phyloP scores from a whole-genome alignment of 371 early-diverging fungal genomes.

The Mucor piriformis region DNA sequence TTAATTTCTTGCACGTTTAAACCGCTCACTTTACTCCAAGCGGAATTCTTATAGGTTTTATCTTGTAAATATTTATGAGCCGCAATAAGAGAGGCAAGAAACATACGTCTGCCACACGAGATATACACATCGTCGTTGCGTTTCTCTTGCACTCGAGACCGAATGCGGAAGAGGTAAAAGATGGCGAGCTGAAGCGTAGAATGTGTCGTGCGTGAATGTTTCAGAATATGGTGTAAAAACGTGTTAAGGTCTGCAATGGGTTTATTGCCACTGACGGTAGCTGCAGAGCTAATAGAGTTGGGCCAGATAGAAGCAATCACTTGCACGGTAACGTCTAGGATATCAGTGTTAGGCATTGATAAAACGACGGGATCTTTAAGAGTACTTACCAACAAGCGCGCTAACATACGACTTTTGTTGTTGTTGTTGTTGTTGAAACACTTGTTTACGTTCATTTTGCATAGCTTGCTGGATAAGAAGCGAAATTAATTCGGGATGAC shows the following conservation, averaged over 20 bases:
- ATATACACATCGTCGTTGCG: conserved; percentile 26
- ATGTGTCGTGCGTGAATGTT: conserved; percentile 73
- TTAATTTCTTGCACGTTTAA: conserved; percentile 69
- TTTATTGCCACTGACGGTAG: conserved; percentile 2
- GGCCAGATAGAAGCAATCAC: conserved; percentile 64
- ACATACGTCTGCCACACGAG: conserved; percentile 76
- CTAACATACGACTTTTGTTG: conserved; percentile 40
- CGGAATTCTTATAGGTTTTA: conserved; percentile 73
- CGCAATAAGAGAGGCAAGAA: conserved; percentile 72
- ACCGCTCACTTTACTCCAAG: conserved; percentile 78
- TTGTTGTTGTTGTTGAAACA: conserved; percentile 16
- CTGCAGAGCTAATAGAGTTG: conserved; percentile 17
- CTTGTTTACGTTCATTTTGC: conserved; percentile 12
- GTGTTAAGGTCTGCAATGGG: conserved; percentile 58
- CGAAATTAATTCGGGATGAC: conserved; percentile 19
- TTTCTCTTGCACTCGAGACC: conserved; percentile 31
- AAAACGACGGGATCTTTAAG: background rate
- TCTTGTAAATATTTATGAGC: conserved; percentile 80
- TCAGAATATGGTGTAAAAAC: conserved; percentile 75
- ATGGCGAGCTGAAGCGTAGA: conserved; percentile 76
- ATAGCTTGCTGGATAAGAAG: conserved; percentile 25
- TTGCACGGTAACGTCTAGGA: conserved; percentile 54
- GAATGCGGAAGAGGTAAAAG: conserved; percentile 65
- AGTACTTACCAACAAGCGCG: conserved; percentile 37
- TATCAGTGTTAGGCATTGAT: background rate